Conservation (phyloP, 345 rosid species). For the Tarenaya hassleriana region DNA sequence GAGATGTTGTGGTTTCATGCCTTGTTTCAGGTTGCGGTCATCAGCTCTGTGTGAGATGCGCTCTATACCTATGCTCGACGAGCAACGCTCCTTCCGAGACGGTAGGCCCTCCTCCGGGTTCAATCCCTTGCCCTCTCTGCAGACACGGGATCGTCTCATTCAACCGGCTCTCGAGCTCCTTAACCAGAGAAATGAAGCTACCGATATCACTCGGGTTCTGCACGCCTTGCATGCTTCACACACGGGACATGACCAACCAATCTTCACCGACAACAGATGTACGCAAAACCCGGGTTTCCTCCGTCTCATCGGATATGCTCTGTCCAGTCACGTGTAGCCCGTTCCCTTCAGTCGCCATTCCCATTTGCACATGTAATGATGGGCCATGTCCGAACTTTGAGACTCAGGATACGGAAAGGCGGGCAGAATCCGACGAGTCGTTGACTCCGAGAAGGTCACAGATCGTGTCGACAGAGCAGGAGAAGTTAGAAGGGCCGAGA, state of each 20-base stretch:
- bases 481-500: constrained; percentile 66
- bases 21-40: constrained; percentile 78
- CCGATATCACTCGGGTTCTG: constrained; percentile 77
- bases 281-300: constrained; percentile 57
- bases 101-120: constrained; percentile 68
- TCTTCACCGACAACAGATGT: constrained; percentile 60
- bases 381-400: constrained; percentile 80
- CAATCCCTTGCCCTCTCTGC: constrained; percentile 96
- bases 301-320: constrained; percentile 75
- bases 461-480: constrained; percentile 40
- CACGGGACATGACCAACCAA: constrained; percentile 43
- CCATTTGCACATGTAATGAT: constrained; percentile 81
- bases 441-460: constrained; percentile 39
- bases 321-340: constrained; percentile 95
- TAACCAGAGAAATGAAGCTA: constrained; percentile 51
- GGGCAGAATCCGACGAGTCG: constrained; percentile 35
- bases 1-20: background rate
- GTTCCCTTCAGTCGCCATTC: constrained; percentile 81
- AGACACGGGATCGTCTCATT: constrained; percentile 82
- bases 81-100: constrained; percentile 61
- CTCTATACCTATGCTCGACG: constrained; percentile 87
- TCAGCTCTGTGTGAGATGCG: constrained; percentile 89
- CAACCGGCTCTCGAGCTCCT: constrained; percentile 58
- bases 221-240: constrained; percentile 85
- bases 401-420: constrained; percentile 46